Evolutionary conservation across 208 protist species (phyloP).

Genomic region (Entamoeba invadens): DNA sequence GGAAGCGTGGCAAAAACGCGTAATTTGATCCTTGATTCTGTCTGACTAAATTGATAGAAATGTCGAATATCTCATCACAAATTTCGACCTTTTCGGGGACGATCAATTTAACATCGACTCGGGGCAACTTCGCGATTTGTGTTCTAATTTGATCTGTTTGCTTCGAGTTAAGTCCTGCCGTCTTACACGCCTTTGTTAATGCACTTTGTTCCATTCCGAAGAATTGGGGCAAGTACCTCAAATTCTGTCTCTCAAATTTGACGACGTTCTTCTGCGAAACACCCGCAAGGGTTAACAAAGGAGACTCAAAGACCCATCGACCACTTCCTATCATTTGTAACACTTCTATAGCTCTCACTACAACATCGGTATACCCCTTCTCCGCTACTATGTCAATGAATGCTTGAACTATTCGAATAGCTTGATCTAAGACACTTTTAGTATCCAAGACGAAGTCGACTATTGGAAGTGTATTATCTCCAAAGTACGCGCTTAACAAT

Average conservation of each 20-base stretch:
- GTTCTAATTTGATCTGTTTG: background rate
- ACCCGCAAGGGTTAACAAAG: background rate
- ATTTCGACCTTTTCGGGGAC: background rate
- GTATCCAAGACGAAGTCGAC: conserved; percentile 1
- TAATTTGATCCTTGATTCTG: background rate
- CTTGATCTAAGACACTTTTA: background rate
- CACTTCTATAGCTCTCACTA: background rate
- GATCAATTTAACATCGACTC: background rate
- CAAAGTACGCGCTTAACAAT: conserved; percentile 3
- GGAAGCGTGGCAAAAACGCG: background rate
- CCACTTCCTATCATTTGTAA: background rate
- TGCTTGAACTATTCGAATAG: background rate
- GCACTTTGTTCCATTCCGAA: background rate
- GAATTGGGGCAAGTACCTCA: background rate
- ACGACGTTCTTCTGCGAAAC: background rate
- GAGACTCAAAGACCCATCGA: background rate
- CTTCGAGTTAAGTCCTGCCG: background rate
- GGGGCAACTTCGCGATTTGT: background rate
- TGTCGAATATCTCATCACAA: background rate
- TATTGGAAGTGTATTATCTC: background rate
- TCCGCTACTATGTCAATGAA: conserved; percentile 3
- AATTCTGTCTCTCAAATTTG: background rate
- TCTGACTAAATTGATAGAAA: background rate
- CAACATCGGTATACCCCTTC: background rate
- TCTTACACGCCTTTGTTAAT: background rate